Percentiles rank a stretch among this genome's conserved stretches.
Evolutionary conservation across 352 stramenopile species (phyloP).

Genomic region (Peronospora tabacina): DNA sequence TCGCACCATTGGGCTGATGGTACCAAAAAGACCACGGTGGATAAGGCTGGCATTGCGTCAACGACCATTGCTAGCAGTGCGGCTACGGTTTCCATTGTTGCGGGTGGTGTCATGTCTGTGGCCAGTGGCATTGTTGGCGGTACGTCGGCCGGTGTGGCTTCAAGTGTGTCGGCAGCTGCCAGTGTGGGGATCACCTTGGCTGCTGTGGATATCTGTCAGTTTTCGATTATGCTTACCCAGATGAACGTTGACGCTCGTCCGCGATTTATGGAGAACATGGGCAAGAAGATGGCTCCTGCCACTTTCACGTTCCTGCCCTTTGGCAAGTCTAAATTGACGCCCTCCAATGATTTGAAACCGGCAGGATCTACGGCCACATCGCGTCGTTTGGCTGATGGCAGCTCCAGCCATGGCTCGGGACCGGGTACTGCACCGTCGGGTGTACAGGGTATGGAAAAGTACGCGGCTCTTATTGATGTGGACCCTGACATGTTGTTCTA

Average conservation of each 20-base stretch:
- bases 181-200: constrained; percentile 64
- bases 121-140: constrained; percentile 48
- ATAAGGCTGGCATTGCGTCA: constrained; percentile 57
- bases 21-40: constrained; percentile 44
- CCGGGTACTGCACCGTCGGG: constrained; percentile 18
- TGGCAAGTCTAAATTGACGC: constrained; percentile 30
- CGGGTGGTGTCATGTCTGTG: constrained; percentile 55
- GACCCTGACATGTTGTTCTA: constrained; percentile 78
- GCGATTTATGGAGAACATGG: constrained; percentile 70
- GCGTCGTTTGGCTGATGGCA: constrained; percentile 32
- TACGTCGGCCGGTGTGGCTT: constrained; percentile 47
- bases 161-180: constrained; percentile 46
- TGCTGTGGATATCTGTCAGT: constrained; percentile 71
- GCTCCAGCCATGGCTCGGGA: constrained; percentile 25
- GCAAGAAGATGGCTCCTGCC: constrained; percentile 55
- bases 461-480: constrained; percentile 65
- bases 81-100: constrained; percentile 51
- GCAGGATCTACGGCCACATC: constrained; percentile 4
- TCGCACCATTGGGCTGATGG: constrained; percentile 60
- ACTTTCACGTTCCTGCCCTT: constrained; percentile 64
- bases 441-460: constrained; percentile 74
- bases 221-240: constrained; percentile 78
- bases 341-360: constrained; percentile 17
- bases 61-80: constrained; percentile 48
- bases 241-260: constrained; percentile 74